These are phyloP conservation scores for Phaeosphaeriaceae sp. DNA, from an alignment of 2,329 filamentous ascomycete species.

Conservation along the genomic window DNA sequence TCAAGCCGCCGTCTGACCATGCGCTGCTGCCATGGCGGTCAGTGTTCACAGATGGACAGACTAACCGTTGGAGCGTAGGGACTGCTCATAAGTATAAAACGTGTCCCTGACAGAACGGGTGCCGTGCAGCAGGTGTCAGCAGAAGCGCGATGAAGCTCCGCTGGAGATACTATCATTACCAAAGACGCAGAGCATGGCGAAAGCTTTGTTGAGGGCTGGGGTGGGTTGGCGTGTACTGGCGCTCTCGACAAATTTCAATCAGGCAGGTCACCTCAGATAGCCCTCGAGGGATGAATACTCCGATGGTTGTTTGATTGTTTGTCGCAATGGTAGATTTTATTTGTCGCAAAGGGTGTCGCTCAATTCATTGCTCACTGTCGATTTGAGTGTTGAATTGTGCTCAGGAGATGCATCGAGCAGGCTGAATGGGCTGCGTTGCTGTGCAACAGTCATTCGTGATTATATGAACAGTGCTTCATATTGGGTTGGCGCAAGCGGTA, in stretches of 20 bases:
- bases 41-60: conserved; percentile 1
- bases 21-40: not conserved
- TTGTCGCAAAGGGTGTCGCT: not conserved
- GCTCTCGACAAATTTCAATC: conserved; percentile 10
- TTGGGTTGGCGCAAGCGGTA: not conserved
- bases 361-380: not conserved
- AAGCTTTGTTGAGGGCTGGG: not conserved
- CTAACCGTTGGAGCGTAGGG: not conserved
- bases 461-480: not conserved
- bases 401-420: not conserved
- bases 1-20: not conserved
- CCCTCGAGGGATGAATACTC: conserved; percentile 2
- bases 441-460: not conserved
- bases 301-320: conserved; percentile 2
- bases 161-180: not conserved
- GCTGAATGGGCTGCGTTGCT: not conserved
- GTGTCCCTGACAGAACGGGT: not conserved
- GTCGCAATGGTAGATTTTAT: conserved; percentile 7
- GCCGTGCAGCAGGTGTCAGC: not conserved
- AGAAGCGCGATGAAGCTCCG: not conserved
- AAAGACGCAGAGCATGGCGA: not conserved
- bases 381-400: not conserved
- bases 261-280: conserved; percentile 4
- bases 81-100: not conserved
- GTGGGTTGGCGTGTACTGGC: conserved; percentile 9